These are phyloP conservation scores for Cornus florida DNA, from an alignment of 148 eudicot species.

Conservation along the genomic window DNA sequence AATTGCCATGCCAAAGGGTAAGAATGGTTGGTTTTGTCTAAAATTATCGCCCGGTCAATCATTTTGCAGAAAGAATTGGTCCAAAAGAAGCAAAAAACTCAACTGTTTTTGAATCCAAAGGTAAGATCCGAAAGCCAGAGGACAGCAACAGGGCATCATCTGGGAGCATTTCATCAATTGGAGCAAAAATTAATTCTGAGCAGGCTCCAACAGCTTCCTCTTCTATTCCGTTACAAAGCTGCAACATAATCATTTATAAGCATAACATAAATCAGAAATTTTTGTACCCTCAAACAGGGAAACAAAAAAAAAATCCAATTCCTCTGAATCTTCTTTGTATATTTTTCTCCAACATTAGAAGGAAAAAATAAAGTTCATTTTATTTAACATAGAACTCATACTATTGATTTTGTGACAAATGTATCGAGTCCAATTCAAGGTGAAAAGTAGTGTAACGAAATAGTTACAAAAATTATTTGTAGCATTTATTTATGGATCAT, in stretches of 20 bases:
- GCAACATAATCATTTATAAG: background rate
- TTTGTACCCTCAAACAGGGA: background rate
- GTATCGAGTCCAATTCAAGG: background rate
- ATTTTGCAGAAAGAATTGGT: background rate
- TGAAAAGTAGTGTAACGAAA: background rate
- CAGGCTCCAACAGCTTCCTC: background rate
- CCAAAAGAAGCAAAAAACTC: conserved; percentile 1
- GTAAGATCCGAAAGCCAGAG: conserved; percentile 6
- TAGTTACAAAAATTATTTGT: background rate
- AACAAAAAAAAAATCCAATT: background rate
- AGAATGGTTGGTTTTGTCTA: background rate
- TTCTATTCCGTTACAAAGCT: conserved; percentile 4
- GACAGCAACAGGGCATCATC: conserved; percentile 3
- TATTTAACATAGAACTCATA: background rate
- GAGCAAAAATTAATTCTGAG: conserved; percentile 6
- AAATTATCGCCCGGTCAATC: background rate
- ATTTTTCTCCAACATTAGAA: background rate
- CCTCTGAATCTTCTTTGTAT: background rate
- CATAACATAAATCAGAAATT: background rate
- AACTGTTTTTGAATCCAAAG: conserved; percentile 4
- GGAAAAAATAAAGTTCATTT: background rate
- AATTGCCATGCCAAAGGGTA: background rate
- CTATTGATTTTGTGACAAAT: background rate
- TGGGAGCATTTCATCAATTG: conserved; percentile 2
- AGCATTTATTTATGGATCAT: background rate